Evolutionary conservation across 1,139 yeast genomes (phyloP), one percentile per base, ranked within the genome.

Genomic region (Schwanniomyces etchellsii): DNA sequence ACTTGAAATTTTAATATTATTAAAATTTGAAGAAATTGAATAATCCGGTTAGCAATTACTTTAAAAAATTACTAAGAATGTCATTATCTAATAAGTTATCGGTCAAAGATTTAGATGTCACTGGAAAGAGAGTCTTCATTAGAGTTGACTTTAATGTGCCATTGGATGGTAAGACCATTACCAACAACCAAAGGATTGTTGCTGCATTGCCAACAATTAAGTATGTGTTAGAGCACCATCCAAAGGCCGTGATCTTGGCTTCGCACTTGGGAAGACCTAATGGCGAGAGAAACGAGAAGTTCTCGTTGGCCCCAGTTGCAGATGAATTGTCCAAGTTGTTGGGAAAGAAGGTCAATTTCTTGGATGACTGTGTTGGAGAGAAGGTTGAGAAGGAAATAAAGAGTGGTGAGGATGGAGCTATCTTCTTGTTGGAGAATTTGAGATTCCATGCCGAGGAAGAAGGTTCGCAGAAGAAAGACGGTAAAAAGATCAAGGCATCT

Each of bases 121-220:
- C 81, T 54, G 88, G 76, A 62, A 88, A 88, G 74, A 77, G 95
- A 57, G 97, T 89, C 55, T 86, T 89, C 68, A 86, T 89, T 74
- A 82, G 96, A 68, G 96, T 88, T 44, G 95, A 89, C 68, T 89
- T 89, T 79, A 89, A 91, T 68, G 97, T 91, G 46, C 97, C 97
- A 55, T 77, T 89, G 50, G 96, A 89, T 57, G 97, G 96, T 46
- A 78, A 74, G 54, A 86, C 81, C 58, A 91, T 89, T 75, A 91
- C 97, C 73, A 89, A 91, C 80, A 89, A 89, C 71, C 96, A 89
- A 72, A 81, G 97, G 70, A 91, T 89, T 59, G 96, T 86, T 49
- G 97, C 96, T 59, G 97, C 97, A 44, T 70, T 89, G 52, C 97
- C 97, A 60, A 88, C 97, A 46, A 89, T 89, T 70, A 68, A 89